Evolutionary conservation across 73 alveolate genomes (phyloP).

Genomic region (Tetrahymena malaccensis): DNA sequence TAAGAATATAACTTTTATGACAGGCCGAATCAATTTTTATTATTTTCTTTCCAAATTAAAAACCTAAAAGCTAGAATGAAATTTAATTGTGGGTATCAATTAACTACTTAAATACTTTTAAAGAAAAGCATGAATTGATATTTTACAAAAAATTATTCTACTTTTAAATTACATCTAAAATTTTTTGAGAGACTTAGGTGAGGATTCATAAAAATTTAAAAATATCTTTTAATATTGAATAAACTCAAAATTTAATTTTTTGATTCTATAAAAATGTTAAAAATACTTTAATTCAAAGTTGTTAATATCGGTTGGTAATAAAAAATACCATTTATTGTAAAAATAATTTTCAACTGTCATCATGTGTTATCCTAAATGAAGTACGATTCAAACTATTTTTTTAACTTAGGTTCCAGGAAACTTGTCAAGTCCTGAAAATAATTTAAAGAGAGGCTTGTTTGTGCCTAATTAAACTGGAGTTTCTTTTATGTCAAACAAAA

Average conservation of each 20-base stretch:
- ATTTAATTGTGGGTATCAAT: not conserved
- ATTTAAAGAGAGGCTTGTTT: not conserved
- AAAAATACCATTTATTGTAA: not conserved
- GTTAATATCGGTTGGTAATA: not conserved
- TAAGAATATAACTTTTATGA: not conserved
- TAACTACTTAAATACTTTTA: not conserved
- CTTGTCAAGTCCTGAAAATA: not conserved
- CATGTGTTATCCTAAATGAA: not conserved
- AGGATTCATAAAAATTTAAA: too few relatives aligned
- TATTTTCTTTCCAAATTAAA: not conserved
- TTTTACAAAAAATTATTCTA: not conserved
- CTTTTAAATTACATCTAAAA: not conserved
- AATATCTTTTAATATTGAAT: too few relatives aligned
- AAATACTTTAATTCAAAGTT: not conserved
- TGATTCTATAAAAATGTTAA: too few relatives aligned
- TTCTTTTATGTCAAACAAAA: not conserved
- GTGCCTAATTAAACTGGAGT: not conserved
- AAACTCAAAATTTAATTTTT: not conserved
- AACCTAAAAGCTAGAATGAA: not conserved
- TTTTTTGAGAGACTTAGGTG: too few relatives aligned
- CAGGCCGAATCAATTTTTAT: not conserved
- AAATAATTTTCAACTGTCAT: not conserved
- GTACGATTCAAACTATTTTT: not conserved
- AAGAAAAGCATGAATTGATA: not conserved
- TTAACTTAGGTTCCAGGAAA: not conserved